phyloP scores from a whole-genome alignment of 2,329 filamentous ascomycete species.

The Beauveria caledonica region DNA sequence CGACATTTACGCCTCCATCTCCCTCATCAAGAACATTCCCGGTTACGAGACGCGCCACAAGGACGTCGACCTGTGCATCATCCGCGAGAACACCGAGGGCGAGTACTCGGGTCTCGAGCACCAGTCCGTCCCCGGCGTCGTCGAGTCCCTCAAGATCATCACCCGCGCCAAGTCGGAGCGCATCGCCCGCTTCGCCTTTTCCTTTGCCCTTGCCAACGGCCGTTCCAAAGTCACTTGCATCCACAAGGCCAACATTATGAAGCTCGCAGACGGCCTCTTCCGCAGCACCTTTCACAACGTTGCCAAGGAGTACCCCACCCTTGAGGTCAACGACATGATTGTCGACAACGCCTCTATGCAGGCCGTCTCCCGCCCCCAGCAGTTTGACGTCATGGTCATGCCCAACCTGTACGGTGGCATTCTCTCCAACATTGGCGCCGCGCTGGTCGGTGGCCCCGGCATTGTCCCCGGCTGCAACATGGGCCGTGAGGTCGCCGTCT shows the following conservation, averaged over 20 bases:
- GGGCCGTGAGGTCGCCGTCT: slow-evolving; percentile 95
- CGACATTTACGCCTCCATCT: slow-evolving; percentile 97
- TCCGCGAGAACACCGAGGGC: slow-evolving; percentile 99
- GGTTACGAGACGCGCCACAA: slow-evolving; percentile 97
- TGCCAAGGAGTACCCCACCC: slow-evolving; percentile 88
- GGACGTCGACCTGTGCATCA: slow-evolving; percentile 96
- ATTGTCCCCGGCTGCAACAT: slow-evolving; percentile 99
- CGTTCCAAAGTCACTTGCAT: slow-evolving; percentile 99
- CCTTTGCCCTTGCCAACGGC: slow-evolving; percentile 97
- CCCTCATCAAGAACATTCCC: slow-evolving; percentile 98
- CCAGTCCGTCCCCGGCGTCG: slow-evolving; percentile 91
- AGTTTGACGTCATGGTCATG: slow-evolving; percentile 99
- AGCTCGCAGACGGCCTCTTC: slow-evolving; percentile 97
- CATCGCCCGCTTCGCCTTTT: slow-evolving; percentile 97
- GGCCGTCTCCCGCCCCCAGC: slow-evolving; percentile 89
- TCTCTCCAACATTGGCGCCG: slow-evolving; percentile 96
- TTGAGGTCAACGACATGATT: slow-evolving; percentile 99
- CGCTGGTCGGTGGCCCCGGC: slow-evolving; percentile 91
- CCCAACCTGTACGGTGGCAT: slow-evolving; percentile 99
- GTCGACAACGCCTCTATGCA: slow-evolving; percentile 99
- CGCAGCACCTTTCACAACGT: slow-evolving; percentile 92
- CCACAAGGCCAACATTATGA: slow-evolving; percentile 99
- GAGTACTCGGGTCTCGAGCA: slow-evolving; percentile 99
- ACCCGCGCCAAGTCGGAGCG: slow-evolving; percentile 98
- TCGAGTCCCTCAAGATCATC: slow-evolving; percentile 99